Conservation (phyloP, 768 basidiomycete species). For the Lentinula lateritia region DNA sequence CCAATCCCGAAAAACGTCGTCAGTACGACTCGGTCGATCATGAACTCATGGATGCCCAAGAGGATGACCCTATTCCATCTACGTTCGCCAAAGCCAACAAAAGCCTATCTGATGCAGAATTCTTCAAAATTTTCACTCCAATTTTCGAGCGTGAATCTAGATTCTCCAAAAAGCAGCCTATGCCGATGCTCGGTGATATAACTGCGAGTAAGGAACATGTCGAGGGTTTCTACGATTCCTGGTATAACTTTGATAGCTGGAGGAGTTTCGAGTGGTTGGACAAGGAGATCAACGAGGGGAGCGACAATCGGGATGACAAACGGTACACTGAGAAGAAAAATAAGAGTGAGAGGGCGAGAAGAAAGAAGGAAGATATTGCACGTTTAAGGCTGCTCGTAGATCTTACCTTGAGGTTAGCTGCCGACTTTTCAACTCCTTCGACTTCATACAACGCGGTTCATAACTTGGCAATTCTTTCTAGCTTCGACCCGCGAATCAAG, state of each 20-base stretch:
- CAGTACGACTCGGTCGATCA: conserved; percentile 98
- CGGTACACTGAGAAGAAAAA: conserved; percentile 99
- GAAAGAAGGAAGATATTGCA: conserved; percentile 97
- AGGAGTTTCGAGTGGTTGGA: conserved; percentile 96
- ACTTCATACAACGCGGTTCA: neutral
- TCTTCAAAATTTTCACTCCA: conserved; percentile 72
- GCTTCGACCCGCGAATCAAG: conserved; percentile 91
- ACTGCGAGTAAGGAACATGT: conserved; percentile 77
- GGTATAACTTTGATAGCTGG: conserved; percentile 99
- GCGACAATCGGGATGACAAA: conserved; percentile 96
- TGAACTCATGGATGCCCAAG: conserved; percentile 62
- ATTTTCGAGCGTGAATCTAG: conserved; percentile 89
- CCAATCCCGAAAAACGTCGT: conserved; percentile 77
- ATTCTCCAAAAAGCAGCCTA: conserved; percentile 83
- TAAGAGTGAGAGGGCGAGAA: conserved; percentile 90
- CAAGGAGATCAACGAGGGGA: conserved; percentile 98
- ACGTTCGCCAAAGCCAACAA: conserved; percentile 53
- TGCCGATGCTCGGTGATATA: conserved; percentile 69
- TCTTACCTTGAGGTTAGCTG: conserved; percentile 53
- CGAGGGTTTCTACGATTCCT: conserved; percentile 95
- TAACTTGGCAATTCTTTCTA: conserved; percentile 9
- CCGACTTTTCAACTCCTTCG: neutral
- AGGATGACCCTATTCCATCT: conserved; percentile 65
- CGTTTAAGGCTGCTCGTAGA: conserved; percentile 86
- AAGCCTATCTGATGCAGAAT: conserved; percentile 39